Conservation (phyloP, 2,329 filamentous ascomycete genomes). For the Xylariaceae sp. region DNA sequence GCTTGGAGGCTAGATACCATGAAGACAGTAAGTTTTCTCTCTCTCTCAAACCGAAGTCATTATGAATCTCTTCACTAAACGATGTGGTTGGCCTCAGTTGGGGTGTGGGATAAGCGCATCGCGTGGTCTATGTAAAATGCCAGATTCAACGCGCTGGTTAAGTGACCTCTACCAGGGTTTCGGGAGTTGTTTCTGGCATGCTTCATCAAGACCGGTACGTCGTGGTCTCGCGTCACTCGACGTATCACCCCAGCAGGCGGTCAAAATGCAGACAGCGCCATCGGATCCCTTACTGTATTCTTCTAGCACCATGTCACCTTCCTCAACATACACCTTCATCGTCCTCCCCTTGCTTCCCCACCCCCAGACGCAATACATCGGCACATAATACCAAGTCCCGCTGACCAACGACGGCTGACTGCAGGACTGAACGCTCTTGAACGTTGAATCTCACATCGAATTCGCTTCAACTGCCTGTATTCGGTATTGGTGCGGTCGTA, state of each 20-base stretch:
- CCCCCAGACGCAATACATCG: not conserved
- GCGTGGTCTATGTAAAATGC: not conserved
- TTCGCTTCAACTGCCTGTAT: not conserved
- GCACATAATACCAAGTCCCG: not conserved
- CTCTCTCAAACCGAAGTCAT: not conserved
- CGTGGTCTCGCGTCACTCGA: not conserved
- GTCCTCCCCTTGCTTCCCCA: not conserved
- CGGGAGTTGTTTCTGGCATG: no score
- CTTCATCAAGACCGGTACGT: not conserved
- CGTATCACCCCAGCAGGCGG: not conserved
- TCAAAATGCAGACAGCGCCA: not conserved
- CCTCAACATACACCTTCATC: not conserved
- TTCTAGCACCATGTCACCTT: not conserved
- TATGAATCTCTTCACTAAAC: not conserved
- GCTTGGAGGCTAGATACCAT: not conserved
- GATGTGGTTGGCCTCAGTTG: not conserved
- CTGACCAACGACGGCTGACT: not conserved
- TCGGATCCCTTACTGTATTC: not conserved
- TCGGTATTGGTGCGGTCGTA: constrained; percentile 1
- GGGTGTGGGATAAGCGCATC: not conserved
- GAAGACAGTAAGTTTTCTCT: not conserved
- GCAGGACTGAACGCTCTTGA: not conserved
- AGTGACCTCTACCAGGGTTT: not conserved
- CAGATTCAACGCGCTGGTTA: not conserved
- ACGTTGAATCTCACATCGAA: not conserved